Base-by-base conservation (phyloP, 352 stramenopile species). In the Pythium periplocum region DNA sequence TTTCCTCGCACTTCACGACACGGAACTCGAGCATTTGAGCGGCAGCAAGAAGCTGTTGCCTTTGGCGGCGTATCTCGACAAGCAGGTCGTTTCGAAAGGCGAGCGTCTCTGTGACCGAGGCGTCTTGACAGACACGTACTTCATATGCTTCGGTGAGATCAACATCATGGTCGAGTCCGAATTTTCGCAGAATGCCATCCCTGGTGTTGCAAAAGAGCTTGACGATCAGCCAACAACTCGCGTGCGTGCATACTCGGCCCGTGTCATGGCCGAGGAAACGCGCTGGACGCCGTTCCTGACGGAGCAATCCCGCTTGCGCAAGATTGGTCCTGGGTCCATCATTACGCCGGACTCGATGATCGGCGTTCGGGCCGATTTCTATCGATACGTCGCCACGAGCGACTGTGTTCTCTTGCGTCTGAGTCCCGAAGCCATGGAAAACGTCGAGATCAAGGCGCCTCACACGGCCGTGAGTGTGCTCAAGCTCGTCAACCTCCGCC, bases 391-490 rank as follows among this genome's bases (percentile, higher is more conserved):
- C 26, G 78, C 81, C 30, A 83, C 75, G 32, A 70, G 74, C 0
- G 72, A 89, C 53, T 87, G 81, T 47, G 65, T 89, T 32, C 53
- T 90, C 44, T 49, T 92, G 47, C 76, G 78, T 1, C 58, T 92
- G 45, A 83, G 78, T 17, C 60, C 63, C 6, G 62, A 62, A 30
- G 73, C 76, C 7, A 82, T 89, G 77, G 61, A 81, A 46, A 74
- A 62, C 32, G 51, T 91, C 17, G 74, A 90, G 48, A 56, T 55
- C 0, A 66, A 75, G 7, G 72, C 76, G 7, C 81, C 81, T 2
- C 71, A 90, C 55, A 87, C 77, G 9, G 81, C 81, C 3, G 73
- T 92, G 5, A 77, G 73, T n/a, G 75, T 92, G 37, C 70, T 92
- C 42, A 87, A 83, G 59, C 62, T 86, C 26, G 75, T 88, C 48